Evolutionary conservation across 2,329 filamentous ascomycete species (phyloP).

Genomic region (Diaporthe eres): DNA sequence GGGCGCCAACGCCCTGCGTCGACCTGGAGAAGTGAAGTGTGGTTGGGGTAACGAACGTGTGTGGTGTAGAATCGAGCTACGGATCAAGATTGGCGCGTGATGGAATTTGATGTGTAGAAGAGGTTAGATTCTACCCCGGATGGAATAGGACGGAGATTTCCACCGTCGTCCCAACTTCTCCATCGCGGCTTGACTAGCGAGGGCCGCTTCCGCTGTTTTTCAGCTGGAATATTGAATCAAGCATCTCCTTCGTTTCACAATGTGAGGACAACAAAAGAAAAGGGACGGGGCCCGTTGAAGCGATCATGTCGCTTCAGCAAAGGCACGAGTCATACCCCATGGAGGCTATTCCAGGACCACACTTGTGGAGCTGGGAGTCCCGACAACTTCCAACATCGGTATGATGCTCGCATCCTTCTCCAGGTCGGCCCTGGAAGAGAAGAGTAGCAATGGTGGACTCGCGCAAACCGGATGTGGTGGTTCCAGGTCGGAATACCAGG

Average conservation of each 20-base stretch:
- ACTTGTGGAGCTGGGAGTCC: slow-evolving; percentile 26
- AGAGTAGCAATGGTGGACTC: not conserved
- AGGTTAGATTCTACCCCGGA: slow-evolving; percentile 23
- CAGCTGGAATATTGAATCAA: slow-evolving; percentile 29
- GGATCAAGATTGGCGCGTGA: not conserved
- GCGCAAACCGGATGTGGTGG: not conserved
- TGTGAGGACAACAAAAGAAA: slow-evolving; percentile 16
- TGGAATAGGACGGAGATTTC: slow-evolving; percentile 12
- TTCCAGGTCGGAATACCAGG: too few relatives aligned
- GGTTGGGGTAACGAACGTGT: slow-evolving; percentile 18
- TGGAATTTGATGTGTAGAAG: slow-evolving; percentile 7
- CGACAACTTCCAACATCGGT: slow-evolving; percentile 3
- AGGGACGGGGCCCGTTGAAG: slow-evolving; percentile 10
- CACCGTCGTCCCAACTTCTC: slow-evolving; percentile 19
- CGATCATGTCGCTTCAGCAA: slow-evolving; percentile 28
- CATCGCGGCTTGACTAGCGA: slow-evolving; percentile 23
- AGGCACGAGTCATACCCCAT: slow-evolving; percentile 32
- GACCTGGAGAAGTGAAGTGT: slow-evolving; percentile 18
- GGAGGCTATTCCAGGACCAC: slow-evolving; percentile 31
- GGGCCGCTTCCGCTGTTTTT: slow-evolving; percentile 12
- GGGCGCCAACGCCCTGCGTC: slow-evolving; percentile 32
- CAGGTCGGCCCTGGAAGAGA: not conserved
- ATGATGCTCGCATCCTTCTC: slow-evolving; percentile 18
- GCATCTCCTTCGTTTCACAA: slow-evolving; percentile 28
- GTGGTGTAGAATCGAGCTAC: not conserved